phyloP scores from a whole-genome alignment of 2,329 filamentous ascomycete species.

The Venturia aucupariae region DNA sequence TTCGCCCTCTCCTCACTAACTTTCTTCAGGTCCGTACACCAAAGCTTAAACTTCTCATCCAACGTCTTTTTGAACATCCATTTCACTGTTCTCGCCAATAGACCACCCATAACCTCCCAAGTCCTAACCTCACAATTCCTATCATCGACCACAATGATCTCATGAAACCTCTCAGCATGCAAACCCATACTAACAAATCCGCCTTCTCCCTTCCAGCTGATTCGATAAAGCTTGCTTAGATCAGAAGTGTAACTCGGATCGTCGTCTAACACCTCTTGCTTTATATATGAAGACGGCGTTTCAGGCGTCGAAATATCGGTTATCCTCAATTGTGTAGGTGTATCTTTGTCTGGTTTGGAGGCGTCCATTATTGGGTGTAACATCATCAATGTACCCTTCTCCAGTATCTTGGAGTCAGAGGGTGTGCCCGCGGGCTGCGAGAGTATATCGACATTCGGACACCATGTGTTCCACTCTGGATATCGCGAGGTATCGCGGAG shows the following conservation, averaged over 20 bases:
- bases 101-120: conserved; percentile 22
- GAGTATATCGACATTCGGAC: conserved; percentile 15
- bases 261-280: conserved; percentile 15
- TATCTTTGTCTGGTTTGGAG: conserved; percentile 18
- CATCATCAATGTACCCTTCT: conserved; percentile 17
- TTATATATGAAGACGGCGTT: conserved; percentile 19
- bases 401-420: conserved; percentile 16
- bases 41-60: conserved; percentile 22
- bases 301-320: conserved; percentile 22
- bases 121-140: conserved; percentile 22
- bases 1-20: conserved; percentile 3
- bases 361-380: conserved; percentile 22
- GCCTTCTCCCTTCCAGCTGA: conserved; percentile 21
- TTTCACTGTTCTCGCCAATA: conserved; percentile 22
- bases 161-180: conserved; percentile 22
- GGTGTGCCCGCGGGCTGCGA: conserved; percentile 11
- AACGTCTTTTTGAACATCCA: conserved; percentile 22
- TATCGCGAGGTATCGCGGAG: conserved; percentile 12
- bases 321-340: conserved; percentile 18
- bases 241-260: conserved; percentile 19
- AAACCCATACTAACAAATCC: conserved; percentile 20
- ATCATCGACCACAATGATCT: conserved; percentile 20
- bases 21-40: conserved; percentile 22
- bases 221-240: conserved; percentile 18
- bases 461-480: conserved; percentile 14